Conservation (phyloP, 202 grass and related monocot genomes). For the Dendrocalamus latiflorus region DNA sequence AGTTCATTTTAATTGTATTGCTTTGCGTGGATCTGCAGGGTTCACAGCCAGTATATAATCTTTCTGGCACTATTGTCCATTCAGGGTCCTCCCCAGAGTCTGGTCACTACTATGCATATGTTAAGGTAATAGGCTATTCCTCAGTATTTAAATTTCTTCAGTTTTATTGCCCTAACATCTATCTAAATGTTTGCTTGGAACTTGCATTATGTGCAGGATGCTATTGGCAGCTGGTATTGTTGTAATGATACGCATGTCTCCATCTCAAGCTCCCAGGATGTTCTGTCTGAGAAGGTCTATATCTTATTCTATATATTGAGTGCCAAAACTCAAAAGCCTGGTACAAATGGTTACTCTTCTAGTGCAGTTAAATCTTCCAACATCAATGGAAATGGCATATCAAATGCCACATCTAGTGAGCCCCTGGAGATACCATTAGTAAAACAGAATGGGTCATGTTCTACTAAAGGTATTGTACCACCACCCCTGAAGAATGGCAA, state of each 20-base stretch:
- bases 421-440: conserved; percentile 42
- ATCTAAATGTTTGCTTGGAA: conserved; percentile 13
- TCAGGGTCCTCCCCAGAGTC: conserved; percentile 79
- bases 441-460: conserved; percentile 58
- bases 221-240: conserved; percentile 79
- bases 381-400: conserved; percentile 55
- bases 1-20: conserved; percentile 28
- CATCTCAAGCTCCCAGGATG: conserved; percentile 74
- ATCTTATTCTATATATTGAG: conserved; percentile 94
- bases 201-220: conserved; percentile 67
- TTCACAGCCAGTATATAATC: conserved; percentile 65
- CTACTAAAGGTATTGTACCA: conserved; percentile 33
- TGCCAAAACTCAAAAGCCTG: conserved; percentile 61
- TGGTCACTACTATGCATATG: conserved; percentile 99
- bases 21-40: conserved; percentile 46
- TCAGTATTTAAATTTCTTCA: conserved; percentile 17
- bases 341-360: conserved; percentile 62
- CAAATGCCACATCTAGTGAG: conserved; percentile 36
- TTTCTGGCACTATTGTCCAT: conserved; percentile 92
- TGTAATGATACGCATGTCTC: conserved; percentile 97
- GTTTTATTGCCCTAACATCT: background rate
- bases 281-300: conserved; percentile 97
- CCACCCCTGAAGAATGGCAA: conserved; percentile 62
- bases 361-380: conserved; percentile 58
- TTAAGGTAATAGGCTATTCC: conserved; percentile 63